phyloP scores from a whole-genome alignment of 352 stramenopile species.

The Globisporangium recalcitrans region DNA sequence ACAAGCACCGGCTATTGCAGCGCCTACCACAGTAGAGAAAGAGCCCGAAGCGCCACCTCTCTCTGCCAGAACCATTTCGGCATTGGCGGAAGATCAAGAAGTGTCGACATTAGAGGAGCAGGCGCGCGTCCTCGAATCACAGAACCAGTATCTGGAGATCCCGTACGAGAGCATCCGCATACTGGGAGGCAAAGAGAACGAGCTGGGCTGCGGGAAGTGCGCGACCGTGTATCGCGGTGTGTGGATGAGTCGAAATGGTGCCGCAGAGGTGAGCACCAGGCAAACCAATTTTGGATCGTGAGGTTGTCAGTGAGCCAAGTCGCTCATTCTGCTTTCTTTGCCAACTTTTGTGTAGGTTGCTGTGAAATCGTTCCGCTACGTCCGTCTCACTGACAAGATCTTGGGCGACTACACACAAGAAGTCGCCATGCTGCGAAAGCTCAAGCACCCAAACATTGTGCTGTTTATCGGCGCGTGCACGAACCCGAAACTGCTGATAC shows the following conservation, averaged over 20 bases:
- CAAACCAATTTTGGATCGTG: background rate
- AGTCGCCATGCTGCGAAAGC: conserved; percentile 79
- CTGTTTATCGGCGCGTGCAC: conserved; percentile 89
- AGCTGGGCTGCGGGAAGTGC: conserved; percentile 80
- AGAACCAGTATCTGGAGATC: conserved; percentile 87
- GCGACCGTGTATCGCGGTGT: conserved; percentile 84
- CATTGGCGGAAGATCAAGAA: conserved; percentile 42
- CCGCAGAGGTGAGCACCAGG: conserved; percentile 47
- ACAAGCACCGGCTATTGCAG: conserved; percentile 6
- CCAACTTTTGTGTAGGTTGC: conserved; percentile 36
- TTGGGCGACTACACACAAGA: conserved; percentile 81
- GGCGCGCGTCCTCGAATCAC: conserved; percentile 73
- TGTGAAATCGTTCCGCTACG: conserved; percentile 85
- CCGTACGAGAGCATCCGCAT: conserved; percentile 86
- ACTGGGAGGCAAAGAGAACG: conserved; percentile 81
- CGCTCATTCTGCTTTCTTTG: background rate
- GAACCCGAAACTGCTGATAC: conserved; percentile 85
- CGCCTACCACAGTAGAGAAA: conserved; percentile 22
- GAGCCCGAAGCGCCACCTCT: conserved; percentile 31
- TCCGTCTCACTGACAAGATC: conserved; percentile 86
- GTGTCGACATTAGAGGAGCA: conserved; percentile 73
- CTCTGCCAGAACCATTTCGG: conserved; percentile 30
- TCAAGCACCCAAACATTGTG: conserved; percentile 89
- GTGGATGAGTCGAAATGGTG: conserved; percentile 81
- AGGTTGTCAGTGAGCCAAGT: background rate